Evolutionary conservation across 73 alveolate genomes (phyloP).

Genomic region (Paramecium octaurelia): DNA sequence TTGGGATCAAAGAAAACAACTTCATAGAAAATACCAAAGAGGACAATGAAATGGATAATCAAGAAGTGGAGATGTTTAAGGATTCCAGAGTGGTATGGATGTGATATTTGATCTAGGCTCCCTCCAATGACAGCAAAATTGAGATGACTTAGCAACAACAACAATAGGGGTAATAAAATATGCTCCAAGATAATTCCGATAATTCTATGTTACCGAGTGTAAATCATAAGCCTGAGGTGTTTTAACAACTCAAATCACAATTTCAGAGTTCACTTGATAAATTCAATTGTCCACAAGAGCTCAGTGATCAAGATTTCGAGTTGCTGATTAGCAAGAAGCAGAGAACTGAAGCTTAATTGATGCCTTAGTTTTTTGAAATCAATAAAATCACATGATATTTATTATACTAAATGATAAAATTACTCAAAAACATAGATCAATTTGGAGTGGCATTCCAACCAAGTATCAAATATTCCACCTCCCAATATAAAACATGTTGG

Average conservation of each 20-base stretch:
- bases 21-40: not conserved
- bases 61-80: not conserved
- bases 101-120: not conserved
- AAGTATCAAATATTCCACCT: not conserved
- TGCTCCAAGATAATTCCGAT: not conserved
- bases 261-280: not conserved
- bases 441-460: constrained; percentile 35
- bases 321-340: not conserved
- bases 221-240: not conserved
- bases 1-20: not conserved
- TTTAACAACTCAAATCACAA: not conserved
- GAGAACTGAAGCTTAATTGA: not conserved
- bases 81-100: not conserved
- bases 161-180: not conserved
- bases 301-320: not conserved
- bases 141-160: not conserved
- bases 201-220: not conserved
- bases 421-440: not conserved
- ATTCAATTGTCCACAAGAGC: not conserved
- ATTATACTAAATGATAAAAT: not conserved
- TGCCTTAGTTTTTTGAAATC: not conserved
- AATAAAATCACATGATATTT: not conserved
- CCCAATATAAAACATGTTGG: not conserved
- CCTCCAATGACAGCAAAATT: not conserved
- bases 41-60: not conserved